Evolutionary conservation across 2,329 filamentous ascomycete species (phyloP).

Genomic region (Colletotrichum siamense): DNA sequence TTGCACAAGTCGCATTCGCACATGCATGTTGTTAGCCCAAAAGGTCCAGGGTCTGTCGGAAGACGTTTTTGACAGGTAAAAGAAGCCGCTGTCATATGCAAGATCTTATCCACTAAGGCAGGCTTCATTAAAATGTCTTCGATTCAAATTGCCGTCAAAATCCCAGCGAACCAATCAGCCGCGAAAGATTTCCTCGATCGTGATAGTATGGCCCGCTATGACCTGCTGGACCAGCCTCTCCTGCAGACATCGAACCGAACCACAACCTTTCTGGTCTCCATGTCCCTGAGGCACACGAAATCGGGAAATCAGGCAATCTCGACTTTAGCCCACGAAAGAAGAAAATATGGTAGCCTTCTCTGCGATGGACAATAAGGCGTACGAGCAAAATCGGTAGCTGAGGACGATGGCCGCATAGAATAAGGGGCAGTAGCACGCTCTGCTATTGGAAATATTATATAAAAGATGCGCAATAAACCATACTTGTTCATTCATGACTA

Average conservation of each 20-base stretch:
- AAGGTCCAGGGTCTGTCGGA: background rate
- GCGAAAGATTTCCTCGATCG: background rate
- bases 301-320: background rate
- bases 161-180: background rate
- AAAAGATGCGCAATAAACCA: background rate
- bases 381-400: background rate
- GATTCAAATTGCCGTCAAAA: background rate
- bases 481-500: background rate
- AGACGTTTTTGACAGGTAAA: background rate
- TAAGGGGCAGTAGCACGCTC: background rate
- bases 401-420: background rate
- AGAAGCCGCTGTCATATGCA: background rate
- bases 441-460: background rate
- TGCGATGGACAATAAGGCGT: background rate
- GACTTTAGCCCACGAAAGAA: background rate
- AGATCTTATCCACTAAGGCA: background rate
- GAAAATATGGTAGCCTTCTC: background rate
- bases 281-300: background rate
- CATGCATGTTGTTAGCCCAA: background rate
- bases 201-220: background rate
- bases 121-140: background rate
- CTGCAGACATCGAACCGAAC: background rate
- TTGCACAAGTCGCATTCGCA: background rate
- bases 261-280: background rate
- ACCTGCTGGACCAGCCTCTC: background rate